Conservation (phyloP, 106 monocot genomes). For the Dendrobium huoshanense region DNA sequence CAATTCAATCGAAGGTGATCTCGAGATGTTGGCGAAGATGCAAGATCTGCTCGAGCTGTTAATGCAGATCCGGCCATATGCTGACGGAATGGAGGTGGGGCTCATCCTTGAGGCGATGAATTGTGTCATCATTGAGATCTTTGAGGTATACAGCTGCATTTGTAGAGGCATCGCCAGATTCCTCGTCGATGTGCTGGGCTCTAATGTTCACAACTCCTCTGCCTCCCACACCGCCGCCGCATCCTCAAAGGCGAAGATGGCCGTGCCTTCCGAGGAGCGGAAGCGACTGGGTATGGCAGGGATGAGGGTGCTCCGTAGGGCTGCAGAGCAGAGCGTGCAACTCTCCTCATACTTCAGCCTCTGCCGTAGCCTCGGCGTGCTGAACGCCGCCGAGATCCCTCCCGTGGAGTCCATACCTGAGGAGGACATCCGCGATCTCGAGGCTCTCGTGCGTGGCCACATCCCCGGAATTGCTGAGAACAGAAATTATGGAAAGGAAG, state of each 20-base stretch:
- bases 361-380: constrained; percentile 54
- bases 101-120: constrained; percentile 80
- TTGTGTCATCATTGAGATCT: constrained; percentile 69
- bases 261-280: not conserved
- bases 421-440: constrained; percentile 63
- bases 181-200: constrained; percentile 31
- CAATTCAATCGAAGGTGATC: not conserved
- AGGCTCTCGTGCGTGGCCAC: constrained; percentile 23
- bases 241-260: not conserved
- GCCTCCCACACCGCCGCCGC: not conserved
- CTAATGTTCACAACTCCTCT: not conserved
- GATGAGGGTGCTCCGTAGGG: constrained; percentile 46
- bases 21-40: constrained; percentile 22
- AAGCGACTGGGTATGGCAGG: constrained; percentile 19
- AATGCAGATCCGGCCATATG: constrained; percentile 68
- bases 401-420: constrained; percentile 52
- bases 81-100: constrained; percentile 43
- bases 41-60: constrained; percentile 55
- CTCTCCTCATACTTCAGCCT: constrained; percentile 54
- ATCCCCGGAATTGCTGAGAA: not conserved
- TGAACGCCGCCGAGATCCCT: constrained; percentile 47
- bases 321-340: constrained; percentile 39
- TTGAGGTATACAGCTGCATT: constrained; percentile 65
- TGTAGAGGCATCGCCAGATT: constrained; percentile 49
- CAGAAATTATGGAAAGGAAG: not conserved